Evolutionary conservation across 768 basidiomycete species (phyloP).

Genomic region (Mycena sanguinolenta): DNA sequence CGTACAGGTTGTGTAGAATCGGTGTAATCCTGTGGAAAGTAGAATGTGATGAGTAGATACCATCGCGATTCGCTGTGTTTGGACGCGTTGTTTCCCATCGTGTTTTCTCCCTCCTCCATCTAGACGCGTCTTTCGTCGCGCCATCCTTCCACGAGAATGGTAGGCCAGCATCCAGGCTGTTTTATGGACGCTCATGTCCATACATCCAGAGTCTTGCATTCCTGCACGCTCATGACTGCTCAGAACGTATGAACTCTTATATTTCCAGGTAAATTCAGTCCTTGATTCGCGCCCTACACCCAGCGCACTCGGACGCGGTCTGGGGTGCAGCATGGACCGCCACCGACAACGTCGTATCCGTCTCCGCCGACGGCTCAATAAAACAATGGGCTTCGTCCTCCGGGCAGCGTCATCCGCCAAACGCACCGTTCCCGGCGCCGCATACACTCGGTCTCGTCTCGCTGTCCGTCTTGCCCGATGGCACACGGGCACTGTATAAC

Average conservation of each 20-base stretch:
- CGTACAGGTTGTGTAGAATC: not conserved
- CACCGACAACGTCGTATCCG: constrained; percentile 73
- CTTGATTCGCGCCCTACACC: constrained; percentile 41
- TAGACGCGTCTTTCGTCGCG: constrained; percentile 11
- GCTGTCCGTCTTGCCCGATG: constrained; percentile 77
- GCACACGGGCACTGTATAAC: constrained; percentile 78
- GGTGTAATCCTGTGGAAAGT: constrained; percentile 2
- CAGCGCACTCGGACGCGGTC: constrained; percentile 85
- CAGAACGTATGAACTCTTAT: constrained; percentile 72
- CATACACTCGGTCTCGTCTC: constrained; percentile 91
- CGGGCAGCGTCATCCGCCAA: constrained; percentile 69
- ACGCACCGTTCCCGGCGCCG: constrained; percentile 67
- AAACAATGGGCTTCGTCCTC: constrained; percentile 79
- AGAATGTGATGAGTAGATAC: no score
- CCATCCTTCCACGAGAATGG: constrained; percentile 12
- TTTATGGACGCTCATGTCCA: not conserved
- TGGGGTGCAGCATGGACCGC: constrained; percentile 85
- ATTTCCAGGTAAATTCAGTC: constrained; percentile 30
- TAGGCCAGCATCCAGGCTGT: not conserved
- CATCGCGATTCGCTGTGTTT: no score
- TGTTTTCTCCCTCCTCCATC: not conserved
- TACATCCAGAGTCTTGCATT: constrained; percentile 77
- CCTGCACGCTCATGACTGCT: constrained; percentile 77
- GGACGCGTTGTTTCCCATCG: not conserved
- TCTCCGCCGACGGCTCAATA: constrained; percentile 83